phyloP scores from a whole-genome alignment of 805 yeast species.

The Kodamaea restingae region DNA sequence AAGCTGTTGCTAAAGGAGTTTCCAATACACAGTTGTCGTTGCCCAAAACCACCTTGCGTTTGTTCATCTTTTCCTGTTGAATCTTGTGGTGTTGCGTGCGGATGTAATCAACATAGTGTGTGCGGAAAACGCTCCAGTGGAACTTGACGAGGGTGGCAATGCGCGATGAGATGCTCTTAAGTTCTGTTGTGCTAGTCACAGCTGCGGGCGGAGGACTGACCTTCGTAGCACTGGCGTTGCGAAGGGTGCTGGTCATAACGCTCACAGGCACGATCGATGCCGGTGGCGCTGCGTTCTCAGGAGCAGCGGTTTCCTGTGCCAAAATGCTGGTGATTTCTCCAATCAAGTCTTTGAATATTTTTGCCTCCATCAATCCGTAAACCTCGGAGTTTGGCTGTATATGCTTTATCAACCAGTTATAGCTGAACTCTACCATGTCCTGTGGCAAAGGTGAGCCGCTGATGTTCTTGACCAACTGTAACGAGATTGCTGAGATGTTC shows the following conservation, averaged over 20 bases:
- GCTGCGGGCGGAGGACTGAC: conserved; percentile 11
- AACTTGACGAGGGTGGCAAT: conserved; percentile 64
- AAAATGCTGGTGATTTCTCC: conserved; percentile 29
- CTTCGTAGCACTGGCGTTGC: conserved; percentile 7
- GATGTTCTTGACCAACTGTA: conserved; percentile 54
- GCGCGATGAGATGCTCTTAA: conserved; percentile 54
- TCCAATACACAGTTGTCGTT: conserved; percentile 8
- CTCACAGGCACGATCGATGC: conserved; percentile 2
- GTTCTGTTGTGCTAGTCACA: conserved; percentile 36
- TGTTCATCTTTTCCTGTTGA: conserved; percentile 15
- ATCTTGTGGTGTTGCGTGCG: conserved; percentile 15
- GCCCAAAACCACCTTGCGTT: conserved; percentile 11
- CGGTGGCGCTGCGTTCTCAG: conserved; percentile 5
- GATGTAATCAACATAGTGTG: conserved; percentile 50
- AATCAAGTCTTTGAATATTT: conserved; percentile 50
- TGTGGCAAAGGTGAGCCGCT: conserved; percentile 29
- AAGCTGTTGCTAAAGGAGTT: conserved; percentile 5
- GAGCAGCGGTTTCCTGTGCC: conserved; percentile 9
- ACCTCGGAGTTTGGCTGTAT: conserved; percentile 79
- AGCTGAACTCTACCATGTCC: conserved; percentile 52
- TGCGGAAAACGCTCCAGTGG: conserved; percentile 82
- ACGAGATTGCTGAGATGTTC: conserved; percentile 66
- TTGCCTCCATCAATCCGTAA: conserved; percentile 69
- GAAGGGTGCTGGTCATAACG: conserved; percentile 2
- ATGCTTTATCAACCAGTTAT: conserved; percentile 78